These are phyloP conservation scores for Ettlia oleoabundans DNA, from an alignment of 139 green algal genomes.

Conservation along the genomic window DNA sequence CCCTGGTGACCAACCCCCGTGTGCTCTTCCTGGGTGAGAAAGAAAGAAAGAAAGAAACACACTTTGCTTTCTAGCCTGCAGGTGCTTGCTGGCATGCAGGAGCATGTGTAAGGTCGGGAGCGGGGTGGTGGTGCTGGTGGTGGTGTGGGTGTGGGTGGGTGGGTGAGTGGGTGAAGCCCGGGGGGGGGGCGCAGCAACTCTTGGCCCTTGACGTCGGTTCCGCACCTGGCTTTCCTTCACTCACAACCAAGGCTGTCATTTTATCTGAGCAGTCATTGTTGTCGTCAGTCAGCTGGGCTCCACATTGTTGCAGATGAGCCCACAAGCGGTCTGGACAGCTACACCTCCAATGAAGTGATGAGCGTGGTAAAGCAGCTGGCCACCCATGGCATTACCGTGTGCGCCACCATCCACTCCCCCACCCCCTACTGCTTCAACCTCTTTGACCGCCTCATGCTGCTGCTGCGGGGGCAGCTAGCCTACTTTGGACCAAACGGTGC, in stretches of 20 bases:
- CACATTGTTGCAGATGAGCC: conserved; percentile 79
- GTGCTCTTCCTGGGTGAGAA: conserved; percentile 63
- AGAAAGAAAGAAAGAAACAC: background rate
- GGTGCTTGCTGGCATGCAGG: too few species aligned
- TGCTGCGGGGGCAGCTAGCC: conserved; percentile 55
- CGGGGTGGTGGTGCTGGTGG: too few species aligned
- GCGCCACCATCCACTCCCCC: conserved; percentile 73
- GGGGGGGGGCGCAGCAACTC: too few species aligned
- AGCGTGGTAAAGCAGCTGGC: conserved; percentile 57
- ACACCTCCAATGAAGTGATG: conserved; percentile 74
- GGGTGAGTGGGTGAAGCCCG: too few species aligned
- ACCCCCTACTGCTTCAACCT: conserved; percentile 67
- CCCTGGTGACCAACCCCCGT: conserved; percentile 65
- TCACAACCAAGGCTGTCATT: too few species aligned
- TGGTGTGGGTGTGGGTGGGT: too few species aligned
- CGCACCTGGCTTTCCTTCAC: too few species aligned
- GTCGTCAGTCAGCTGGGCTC: too few species aligned
- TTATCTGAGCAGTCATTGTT: too few species aligned
- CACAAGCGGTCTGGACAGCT: conserved; percentile 75
- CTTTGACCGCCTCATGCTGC: conserved; percentile 71
- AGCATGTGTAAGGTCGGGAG: too few species aligned
- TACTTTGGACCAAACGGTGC: conserved; percentile 67
- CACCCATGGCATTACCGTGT: conserved; percentile 65
- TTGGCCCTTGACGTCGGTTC: too few species aligned
- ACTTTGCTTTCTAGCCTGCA: too few species aligned